Conservation (phyloP, 1,284 basidiomycete genomes). For the Tetrapyrgos nigripes region DNA sequence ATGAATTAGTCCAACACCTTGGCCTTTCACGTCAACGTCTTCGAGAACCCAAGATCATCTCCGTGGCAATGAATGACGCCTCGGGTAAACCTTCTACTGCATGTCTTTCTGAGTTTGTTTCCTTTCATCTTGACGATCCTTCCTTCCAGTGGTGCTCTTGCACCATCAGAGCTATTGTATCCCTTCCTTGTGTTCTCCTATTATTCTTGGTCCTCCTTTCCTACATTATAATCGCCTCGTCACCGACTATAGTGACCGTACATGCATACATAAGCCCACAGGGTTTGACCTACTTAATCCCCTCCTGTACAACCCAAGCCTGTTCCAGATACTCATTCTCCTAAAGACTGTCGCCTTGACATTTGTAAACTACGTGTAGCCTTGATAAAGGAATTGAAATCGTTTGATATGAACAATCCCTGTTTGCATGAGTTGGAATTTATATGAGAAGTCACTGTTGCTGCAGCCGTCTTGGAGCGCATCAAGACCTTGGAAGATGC, state of each 20-base stretch:
- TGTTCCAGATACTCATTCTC: too few relatives aligned
- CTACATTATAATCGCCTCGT: constrained; percentile 29
- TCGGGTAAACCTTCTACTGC: too few relatives aligned
- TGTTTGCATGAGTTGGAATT: not conserved
- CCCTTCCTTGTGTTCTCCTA: too few relatives aligned
- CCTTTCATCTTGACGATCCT: too few relatives aligned
- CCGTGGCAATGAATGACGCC: constrained; percentile 25
- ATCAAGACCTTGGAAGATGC: too few relatives aligned
- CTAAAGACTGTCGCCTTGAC: not conserved
- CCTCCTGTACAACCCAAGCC: not conserved
- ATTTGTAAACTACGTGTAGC: not conserved
- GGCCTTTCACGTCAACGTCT: constrained; percentile 16
- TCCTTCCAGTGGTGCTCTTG: too few relatives aligned
- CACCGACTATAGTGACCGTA: constrained; percentile 20
- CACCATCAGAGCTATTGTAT: too few relatives aligned
- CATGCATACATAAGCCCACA: constrained; percentile 20
- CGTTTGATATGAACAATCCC: not conserved
- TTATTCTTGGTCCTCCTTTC: constrained; percentile 31
- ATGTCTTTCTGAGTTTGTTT: too few relatives aligned
- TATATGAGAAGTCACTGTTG: not conserved
- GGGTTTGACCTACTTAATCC: constrained; percentile 23
- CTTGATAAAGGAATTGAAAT: not conserved
- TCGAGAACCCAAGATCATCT: constrained; percentile 22
- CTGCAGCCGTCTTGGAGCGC: too few relatives aligned
- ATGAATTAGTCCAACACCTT: too few relatives aligned